These are phyloP conservation scores for Musa troglodytarum DNA, from an alignment of 176 grass and related monocot species.

Conservation along the genomic window DNA sequence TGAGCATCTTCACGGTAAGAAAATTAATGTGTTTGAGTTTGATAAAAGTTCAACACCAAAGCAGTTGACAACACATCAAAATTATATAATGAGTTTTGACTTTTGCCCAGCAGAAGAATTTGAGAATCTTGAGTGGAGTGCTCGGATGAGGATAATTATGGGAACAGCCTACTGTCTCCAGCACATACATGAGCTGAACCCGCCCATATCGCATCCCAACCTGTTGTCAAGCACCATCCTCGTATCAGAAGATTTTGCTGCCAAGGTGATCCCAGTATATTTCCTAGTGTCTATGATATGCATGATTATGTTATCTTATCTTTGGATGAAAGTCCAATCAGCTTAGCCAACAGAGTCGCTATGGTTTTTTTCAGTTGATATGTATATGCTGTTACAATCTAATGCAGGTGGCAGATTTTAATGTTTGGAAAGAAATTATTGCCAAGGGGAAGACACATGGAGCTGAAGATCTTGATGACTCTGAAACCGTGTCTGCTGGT, in stretches of 20 bases:
- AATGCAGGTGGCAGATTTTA: slow-evolving; percentile 63
- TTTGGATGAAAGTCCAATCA: too few species aligned
- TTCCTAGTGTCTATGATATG: background rate
- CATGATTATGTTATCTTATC: too few species aligned
- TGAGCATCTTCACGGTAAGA: slow-evolving; percentile 90
- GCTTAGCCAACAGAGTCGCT: too few species aligned
- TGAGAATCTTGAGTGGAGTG: slow-evolving; percentile 85
- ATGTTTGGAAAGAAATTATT: slow-evolving; percentile 63
- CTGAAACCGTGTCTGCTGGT: slow-evolving; percentile 42
- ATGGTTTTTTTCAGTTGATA: background rate
- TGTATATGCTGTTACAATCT: slow-evolving; percentile 14
- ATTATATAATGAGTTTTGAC: background rate
- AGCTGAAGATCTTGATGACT: slow-evolving; percentile 35
- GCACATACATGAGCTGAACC: slow-evolving; percentile 81
- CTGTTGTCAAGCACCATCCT: slow-evolving; percentile 72
- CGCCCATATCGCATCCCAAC: slow-evolving; percentile 58
- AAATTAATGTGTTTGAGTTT: background rate
- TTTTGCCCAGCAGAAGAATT: slow-evolving; percentile 74
- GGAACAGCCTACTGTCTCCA: slow-evolving; percentile 84
- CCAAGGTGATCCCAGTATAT: slow-evolving; percentile 45
- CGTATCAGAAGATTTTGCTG: slow-evolving; percentile 83
- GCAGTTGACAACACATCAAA: too few species aligned
- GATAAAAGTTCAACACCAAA: background rate
- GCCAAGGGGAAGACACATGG: slow-evolving; percentile 43
- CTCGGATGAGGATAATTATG: slow-evolving; percentile 88